Conservation (phyloP, 2,329 filamentous ascomycete genomes). For the Geosmithia putterillii region DNA sequence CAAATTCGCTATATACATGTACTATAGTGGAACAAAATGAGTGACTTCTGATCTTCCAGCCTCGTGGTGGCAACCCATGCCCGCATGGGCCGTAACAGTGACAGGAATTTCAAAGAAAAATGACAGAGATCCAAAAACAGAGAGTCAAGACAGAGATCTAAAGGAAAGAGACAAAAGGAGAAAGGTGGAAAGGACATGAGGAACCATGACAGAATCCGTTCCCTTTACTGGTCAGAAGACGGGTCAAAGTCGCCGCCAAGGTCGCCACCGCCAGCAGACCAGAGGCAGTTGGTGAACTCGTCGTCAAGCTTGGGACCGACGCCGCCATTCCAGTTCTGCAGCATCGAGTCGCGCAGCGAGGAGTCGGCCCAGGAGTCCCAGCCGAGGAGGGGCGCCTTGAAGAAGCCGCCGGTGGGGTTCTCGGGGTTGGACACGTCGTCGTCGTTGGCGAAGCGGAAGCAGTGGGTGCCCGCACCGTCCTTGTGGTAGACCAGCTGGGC, state of each 20-base stretch:
- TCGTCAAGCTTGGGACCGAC: slow-evolving; percentile 15
- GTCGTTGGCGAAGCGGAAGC: slow-evolving; percentile 16
- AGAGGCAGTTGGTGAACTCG: slow-evolving; percentile 11
- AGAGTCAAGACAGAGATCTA: too few relatives aligned
- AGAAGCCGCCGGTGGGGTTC: slow-evolving; percentile 12
- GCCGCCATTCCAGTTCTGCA: slow-evolving; percentile 12
- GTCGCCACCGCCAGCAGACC: slow-evolving; percentile 11
- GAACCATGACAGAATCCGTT: background rate
- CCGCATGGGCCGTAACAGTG: too few relatives aligned
- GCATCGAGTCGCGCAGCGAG: slow-evolving; percentile 11
- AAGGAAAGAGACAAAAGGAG: too few relatives aligned
- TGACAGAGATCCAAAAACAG: too few relatives aligned
- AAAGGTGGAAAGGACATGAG: background rate
- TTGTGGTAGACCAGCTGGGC: slow-evolving; percentile 16
- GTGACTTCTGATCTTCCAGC: too few relatives aligned
- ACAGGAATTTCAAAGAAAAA: too few relatives aligned
- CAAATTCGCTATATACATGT: too few relatives aligned
- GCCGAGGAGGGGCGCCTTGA: slow-evolving; percentile 12
- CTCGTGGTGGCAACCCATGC: too few relatives aligned
- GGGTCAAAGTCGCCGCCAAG: slow-evolving; percentile 18
- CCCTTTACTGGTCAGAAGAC: slow-evolving; percentile 16
- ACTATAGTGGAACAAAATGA: too few relatives aligned
- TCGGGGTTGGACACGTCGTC: slow-evolving; percentile 11
- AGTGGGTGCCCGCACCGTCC: slow-evolving; percentile 14
- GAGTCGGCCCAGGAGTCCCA: slow-evolving; percentile 14